Conservation (phyloP, 1,139 yeast genomes). For the Hemisphaericaspora subhashii region DNA sequence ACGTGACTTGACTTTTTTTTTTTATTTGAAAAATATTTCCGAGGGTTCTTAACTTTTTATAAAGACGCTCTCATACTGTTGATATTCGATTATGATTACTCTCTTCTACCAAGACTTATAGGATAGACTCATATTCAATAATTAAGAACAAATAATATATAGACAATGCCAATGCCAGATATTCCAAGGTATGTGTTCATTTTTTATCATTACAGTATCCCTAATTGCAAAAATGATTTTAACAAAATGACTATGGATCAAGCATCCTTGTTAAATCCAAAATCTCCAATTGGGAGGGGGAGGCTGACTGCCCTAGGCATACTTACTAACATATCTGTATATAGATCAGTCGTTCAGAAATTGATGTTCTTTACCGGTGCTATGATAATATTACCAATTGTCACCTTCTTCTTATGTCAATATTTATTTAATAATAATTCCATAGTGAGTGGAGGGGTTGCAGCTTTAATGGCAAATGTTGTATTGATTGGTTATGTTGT, state of each 20-base stretch:
- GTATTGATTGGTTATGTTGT: constrained; percentile 84
- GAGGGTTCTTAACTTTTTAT: no score
- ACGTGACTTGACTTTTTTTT: no score
- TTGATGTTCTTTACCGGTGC: constrained; percentile 84
- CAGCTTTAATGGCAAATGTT: constrained; percentile 84
- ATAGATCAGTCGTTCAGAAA: constrained; percentile 64
- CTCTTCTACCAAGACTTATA: background rate
- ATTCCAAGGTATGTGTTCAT: constrained; percentile 55
- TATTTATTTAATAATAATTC: constrained; percentile 55
- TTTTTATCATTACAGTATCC: no score
- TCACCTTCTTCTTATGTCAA: constrained; percentile 69
- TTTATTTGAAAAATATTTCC: no score
- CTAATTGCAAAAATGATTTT: background rate
- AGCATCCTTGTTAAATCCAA: no score
- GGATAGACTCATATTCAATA: background rate
- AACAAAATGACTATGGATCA: no score
- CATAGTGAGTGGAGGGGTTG: constrained; percentile 81
- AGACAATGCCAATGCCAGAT: constrained; percentile 40
- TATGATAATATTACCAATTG: constrained; percentile 79
- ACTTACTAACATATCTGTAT: constrained; percentile 16
- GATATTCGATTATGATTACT: no score
- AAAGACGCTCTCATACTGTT: no score
- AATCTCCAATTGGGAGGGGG: no score
- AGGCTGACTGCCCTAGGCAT: no score
- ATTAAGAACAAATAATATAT: background rate